Base-by-base conservation (phyloP, 1,284 basidiomycete genomes). In the Ceratobasidium theobromae region DNA sequence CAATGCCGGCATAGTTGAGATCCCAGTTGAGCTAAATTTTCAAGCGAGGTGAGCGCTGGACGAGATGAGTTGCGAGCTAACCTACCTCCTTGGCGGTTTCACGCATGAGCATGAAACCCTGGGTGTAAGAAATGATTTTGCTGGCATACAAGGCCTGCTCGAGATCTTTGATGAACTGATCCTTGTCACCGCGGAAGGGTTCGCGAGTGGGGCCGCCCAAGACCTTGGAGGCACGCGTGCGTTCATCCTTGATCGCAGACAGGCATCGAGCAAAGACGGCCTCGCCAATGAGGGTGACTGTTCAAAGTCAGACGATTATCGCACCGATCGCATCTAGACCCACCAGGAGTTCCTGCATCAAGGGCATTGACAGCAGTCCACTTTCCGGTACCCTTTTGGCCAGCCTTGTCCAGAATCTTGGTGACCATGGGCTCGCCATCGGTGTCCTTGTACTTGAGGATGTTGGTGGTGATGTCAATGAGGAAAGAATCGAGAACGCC, bases 101-200 rank as follows among this genome's bases (percentile, higher is more conserved):
- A 73, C 97, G 86, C 95, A 99, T 98, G 74, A 99, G 86, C 88
- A 99, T 97, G 84, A 99, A 99, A 73, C 97, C 97, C 81, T 99
- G 97, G 25, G 96, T 93, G 84, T 99, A 97, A 41, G 94, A 97
- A 74, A 97, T 95, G 79, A 99, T 96, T 86, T 99, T 99, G 74
- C 94, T 97, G 53, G 95, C 97, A 80, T 99, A 99, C 69, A 99
- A 85, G 60, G 96, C 96, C 79, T 99, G 97, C 81, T 99, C 96
- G 71, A 99, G 90, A 79, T 99, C 94, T 73, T 94, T 92, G 77
- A 99, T 96, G 83, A 99, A 99, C 77, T 96, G 91, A 78, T 96
- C 85, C 86, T 98, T 98, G 86, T 98, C 95, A 72, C 96, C 97
- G 73, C 89, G 88, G 91, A 99, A 98, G 45, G 87, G 79, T 77